Evolutionary conservation across 441 rosid species (phyloP).

Genomic region (Populus hybrid): DNA sequence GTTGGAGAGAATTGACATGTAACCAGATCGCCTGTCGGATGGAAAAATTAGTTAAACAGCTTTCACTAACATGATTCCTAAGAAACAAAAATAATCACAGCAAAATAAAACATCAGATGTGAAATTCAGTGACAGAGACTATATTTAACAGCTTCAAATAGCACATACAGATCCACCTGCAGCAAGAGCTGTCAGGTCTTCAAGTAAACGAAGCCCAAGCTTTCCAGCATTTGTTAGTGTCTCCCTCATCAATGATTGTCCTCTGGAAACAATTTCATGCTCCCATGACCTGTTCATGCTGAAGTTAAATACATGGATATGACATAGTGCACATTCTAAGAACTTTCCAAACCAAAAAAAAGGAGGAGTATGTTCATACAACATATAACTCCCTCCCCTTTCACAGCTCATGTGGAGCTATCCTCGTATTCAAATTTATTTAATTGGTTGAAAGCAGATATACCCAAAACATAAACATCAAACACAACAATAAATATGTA

Average conservation of each 20-base stretch:
- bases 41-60: conserved; percentile 15
- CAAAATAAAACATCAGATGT: not conserved
- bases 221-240: conserved; percentile 63
- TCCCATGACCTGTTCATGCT: conserved; percentile 58
- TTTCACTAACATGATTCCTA: not conserved
- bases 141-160: conserved; percentile 38
- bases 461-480: not conserved
- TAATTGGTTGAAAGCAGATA: not conserved
- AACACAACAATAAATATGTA: not conserved
- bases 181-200: conserved; percentile 99
- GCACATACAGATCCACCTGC: conserved; percentile 99
- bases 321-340: conserved; percentile 11
- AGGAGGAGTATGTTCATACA: too few relatives aligned
- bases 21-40: conserved; percentile 80
- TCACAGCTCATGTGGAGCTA: not conserved
- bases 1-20: conserved; percentile 70
- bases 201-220: conserved; percentile 91
- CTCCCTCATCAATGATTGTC: conserved; percentile 45
- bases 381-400: not conserved
- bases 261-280: conserved; percentile 50
- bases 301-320: conserved; percentile 26
- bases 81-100: conserved; percentile 8
- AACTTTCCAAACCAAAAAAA: not conserved
- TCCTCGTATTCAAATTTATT: not conserved
- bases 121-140: conserved; percentile 16